Conservation (phyloP, 2,329 filamentous ascomycete genomes). For the Fusarium pseudoanthophilum region DNA sequence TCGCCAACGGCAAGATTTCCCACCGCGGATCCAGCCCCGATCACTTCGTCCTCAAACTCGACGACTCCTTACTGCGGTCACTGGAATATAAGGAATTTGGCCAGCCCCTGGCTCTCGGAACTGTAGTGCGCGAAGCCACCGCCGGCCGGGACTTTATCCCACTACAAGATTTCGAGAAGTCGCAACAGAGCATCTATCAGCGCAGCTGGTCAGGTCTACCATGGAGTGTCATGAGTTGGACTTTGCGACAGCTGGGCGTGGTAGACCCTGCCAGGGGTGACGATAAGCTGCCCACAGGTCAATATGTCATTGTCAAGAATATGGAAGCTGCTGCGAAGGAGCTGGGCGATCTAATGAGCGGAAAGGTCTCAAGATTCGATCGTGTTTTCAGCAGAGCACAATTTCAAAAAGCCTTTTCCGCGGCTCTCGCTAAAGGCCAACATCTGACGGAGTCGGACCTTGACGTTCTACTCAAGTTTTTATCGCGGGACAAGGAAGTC, state of each 20-base stretch:
- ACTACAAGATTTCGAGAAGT: constrained; percentile 72
- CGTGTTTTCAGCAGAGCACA: constrained; percentile 73
- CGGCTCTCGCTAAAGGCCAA: constrained; percentile 59
- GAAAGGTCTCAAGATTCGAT: constrained; percentile 66
- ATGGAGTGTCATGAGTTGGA: constrained; percentile 80
- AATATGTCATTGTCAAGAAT: constrained; percentile 74
- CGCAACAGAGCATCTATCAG: constrained; percentile 77
- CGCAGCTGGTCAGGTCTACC: constrained; percentile 75
- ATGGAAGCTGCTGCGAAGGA: constrained; percentile 68
- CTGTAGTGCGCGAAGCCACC: constrained; percentile 80
- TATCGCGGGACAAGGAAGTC: constrained; percentile 72
- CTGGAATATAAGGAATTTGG: constrained; percentile 84
- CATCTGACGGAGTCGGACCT: constrained; percentile 72
- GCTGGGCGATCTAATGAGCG: constrained; percentile 59
- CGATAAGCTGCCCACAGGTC: constrained; percentile 68
- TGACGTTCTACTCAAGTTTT: constrained; percentile 74
- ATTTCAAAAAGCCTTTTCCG: constrained; percentile 69
- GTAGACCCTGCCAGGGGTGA: constrained; percentile 58
- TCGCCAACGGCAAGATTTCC: constrained; percentile 67
- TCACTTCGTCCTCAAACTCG: constrained; percentile 63
- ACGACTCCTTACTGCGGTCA: constrained; percentile 73
- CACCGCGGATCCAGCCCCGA: constrained; percentile 55
- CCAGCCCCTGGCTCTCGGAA: constrained; percentile 80
- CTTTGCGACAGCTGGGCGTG: constrained; percentile 75
- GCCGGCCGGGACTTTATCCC: constrained; percentile 75